A percentile compares a stretch with the other conserved stretches of the same genome.
phyloP scores from a whole-genome alignment of 192 early-diverging fungal species.

The Dissophora globulifera region DNA sequence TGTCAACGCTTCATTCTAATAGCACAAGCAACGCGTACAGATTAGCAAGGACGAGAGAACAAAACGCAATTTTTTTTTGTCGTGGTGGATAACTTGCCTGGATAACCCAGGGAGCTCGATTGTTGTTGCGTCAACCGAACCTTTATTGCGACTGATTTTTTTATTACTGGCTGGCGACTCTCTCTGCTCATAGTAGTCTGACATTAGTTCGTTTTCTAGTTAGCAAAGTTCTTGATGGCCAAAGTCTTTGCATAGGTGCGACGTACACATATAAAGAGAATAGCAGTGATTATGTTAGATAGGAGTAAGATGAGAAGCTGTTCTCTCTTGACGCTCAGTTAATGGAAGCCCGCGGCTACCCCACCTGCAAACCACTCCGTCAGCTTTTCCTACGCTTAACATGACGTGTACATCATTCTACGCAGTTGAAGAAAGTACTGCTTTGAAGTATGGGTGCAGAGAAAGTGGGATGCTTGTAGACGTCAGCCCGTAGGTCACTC shows the following conservation, averaged over 20 bases:
- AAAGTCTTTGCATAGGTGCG: conserved; percentile 16
- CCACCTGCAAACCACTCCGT: too few species aligned
- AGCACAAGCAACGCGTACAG: conserved; percentile 18
- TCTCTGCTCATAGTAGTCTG: conserved; percentile 16
- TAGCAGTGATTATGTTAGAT: too few species aligned
- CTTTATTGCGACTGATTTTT: conserved; percentile 22
- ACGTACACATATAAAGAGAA: too few species aligned
- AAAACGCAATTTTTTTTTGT: conserved; percentile 13
- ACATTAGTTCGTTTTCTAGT: conserved; percentile 21
- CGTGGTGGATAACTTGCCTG: conserved; percentile 8
- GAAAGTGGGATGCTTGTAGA: conserved; percentile 26
- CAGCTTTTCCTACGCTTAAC: too few species aligned
- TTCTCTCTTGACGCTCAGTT: too few species aligned
- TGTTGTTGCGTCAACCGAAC: conserved; percentile 19
- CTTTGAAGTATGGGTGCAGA: conserved; percentile 26
- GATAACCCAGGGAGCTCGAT: conserved; percentile 13
- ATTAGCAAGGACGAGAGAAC: conserved; percentile 22
- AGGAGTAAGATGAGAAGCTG: too few species aligned
- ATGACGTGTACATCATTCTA: too few species aligned
- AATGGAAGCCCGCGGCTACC: too few species aligned
- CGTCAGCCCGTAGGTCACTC: conserved; percentile 7
- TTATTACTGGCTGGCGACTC: conserved; percentile 16
- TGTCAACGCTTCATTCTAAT: conserved; percentile 18
- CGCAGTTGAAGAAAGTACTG: too few species aligned
- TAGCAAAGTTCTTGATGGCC: conserved; percentile 11